Evolutionary conservation across 768 basidiomycete genomes (phyloP).

Genomic region (Artomyces pyxidatus): DNA sequence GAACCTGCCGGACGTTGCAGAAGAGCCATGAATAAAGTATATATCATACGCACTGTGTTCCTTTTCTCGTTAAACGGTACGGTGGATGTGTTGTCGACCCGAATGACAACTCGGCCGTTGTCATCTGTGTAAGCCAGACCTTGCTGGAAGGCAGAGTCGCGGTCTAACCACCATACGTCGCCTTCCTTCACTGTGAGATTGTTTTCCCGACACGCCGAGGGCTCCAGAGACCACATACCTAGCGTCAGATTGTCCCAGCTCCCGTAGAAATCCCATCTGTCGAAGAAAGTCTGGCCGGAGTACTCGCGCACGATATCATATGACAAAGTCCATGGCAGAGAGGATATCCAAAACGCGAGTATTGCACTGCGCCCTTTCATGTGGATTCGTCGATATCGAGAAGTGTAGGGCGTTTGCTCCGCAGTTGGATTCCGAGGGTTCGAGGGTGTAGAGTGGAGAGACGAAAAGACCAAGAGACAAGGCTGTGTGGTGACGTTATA

Average conservation of each 20-base stretch:
- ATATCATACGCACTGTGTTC: constrained; percentile 40
- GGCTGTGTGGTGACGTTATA: too few relatives aligned
- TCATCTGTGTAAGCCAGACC: constrained; percentile 51
- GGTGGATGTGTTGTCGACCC: constrained; percentile 62
- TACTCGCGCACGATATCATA: constrained; percentile 32
- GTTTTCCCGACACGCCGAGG: too few relatives aligned
- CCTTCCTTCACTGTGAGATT: too few relatives aligned
- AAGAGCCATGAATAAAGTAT: neutral
- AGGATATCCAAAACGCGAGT: too few relatives aligned
- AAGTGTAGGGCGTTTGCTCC: too few relatives aligned
- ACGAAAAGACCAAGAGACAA: too few relatives aligned
- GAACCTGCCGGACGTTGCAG: too few relatives aligned
- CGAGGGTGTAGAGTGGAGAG: too few relatives aligned
- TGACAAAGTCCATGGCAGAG: too few relatives aligned
- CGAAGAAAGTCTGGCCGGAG: constrained; percentile 34
- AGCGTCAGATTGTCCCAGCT: constrained; percentile 32
- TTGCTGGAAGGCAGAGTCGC: constrained; percentile 36
- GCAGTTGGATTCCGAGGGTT: too few relatives aligned
- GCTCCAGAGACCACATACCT: constrained; percentile 23
- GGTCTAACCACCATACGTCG: constrained; percentile 52
- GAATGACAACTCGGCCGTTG: constrained; percentile 59
- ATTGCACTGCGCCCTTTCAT: too few relatives aligned
- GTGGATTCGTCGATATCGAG: too few relatives aligned
- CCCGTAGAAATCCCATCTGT: constrained; percentile 37
- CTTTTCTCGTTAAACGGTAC: constrained; percentile 44